Evolutionary conservation across 1,139 yeast species (phyloP).

Genomic region (Zygosaccharomyces sapae): DNA sequence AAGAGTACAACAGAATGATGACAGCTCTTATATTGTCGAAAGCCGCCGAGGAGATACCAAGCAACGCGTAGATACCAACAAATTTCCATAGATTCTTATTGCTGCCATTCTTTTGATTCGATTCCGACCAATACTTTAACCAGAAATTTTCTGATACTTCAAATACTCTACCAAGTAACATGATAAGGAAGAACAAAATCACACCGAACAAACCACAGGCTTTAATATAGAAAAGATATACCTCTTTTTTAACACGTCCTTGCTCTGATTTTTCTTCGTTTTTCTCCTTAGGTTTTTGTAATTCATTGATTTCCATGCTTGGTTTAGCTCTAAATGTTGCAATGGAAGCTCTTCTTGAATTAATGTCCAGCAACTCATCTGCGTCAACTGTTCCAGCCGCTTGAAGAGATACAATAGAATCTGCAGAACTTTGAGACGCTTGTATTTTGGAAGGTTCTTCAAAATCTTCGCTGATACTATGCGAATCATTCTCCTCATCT

Average conservation of each 20-base stretch:
- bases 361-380: conserved; percentile 15
- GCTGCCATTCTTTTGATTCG: conserved; percentile 43
- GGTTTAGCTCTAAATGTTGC: conserved; percentile 45
- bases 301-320: conserved; percentile 25
- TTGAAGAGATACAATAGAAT: conserved; percentile 3
- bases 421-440: not conserved
- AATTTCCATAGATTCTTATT: conserved; percentile 49
- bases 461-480: conserved; percentile 1
- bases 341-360: conserved; percentile 58
- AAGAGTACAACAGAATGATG: conserved; percentile 57
- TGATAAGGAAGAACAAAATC: conserved; percentile 41
- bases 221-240: conserved; percentile 57
- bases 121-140: conserved; percentile 61
- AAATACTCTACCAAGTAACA: conserved; percentile 45
- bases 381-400: conserved; percentile 16
- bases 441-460: not conserved
- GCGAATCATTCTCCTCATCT: conserved; percentile 1
- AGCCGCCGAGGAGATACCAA: conserved; percentile 52
- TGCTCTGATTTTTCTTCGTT: conserved; percentile 45
- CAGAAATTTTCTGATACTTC: conserved; percentile 51
- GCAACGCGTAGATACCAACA: conserved; percentile 55
- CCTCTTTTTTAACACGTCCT: conserved; percentile 63
- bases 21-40: conserved; percentile 49
- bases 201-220: conserved; percentile 63
- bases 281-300: conserved; percentile 38